Base-by-base conservation (phyloP, 495 filamentous ascomycete species). In the Pyrenula massariospora region DNA sequence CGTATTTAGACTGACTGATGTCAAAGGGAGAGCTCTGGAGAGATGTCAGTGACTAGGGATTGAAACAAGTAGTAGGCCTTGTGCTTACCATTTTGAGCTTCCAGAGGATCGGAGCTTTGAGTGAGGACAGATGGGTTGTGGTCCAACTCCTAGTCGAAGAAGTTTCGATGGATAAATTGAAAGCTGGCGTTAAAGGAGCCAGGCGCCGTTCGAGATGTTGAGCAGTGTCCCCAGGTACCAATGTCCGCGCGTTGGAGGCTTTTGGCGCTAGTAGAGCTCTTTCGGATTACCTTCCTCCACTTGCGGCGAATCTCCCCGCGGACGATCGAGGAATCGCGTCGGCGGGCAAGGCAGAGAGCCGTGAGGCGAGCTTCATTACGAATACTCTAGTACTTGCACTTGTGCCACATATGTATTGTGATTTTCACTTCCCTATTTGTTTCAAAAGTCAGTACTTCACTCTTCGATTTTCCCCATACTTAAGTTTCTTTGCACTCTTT, bases 11-110 rank as follows among this genome's bases (percentile, higher is more conserved):
- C 82, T 67, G 83, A 93, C 88, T 95, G 77, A 95, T 95, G 63
- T 87, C 81, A 83, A 93, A 93, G 57, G 89, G 89, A 56, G 84
- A 88, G 70, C 79, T 76, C 85, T 89, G 61, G 12, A 50, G 12
- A 50, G 22, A 22, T 12, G 11, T 52, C 20, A 52, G 50, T 5
- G 31, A 42, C 31, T 15, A 42, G n/a, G n/a, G n/a, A n/a, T n/a
- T n/a, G n/a, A n/a, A n/a, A n/a, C n/a, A n/a, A n/a, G n/a, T n/a
- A n/a, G n/a, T n/a, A n/a, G 31, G 15, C 15, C 15, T 42, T 42
- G 31, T 8, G 31, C 31, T 42, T 42, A 42, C 31, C 31, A 42
- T 42, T 5, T 8, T 15, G 31, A 42, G 31, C 31, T n/a, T n/a
- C n/a, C n/a, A n/a, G n/a, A n/a, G n/a, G n/a, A n/a, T n/a, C n/a